phyloP scores from a whole-genome alignment of 2,329 filamentous ascomycete genomes.

The Colletotrichum siamense region DNA sequence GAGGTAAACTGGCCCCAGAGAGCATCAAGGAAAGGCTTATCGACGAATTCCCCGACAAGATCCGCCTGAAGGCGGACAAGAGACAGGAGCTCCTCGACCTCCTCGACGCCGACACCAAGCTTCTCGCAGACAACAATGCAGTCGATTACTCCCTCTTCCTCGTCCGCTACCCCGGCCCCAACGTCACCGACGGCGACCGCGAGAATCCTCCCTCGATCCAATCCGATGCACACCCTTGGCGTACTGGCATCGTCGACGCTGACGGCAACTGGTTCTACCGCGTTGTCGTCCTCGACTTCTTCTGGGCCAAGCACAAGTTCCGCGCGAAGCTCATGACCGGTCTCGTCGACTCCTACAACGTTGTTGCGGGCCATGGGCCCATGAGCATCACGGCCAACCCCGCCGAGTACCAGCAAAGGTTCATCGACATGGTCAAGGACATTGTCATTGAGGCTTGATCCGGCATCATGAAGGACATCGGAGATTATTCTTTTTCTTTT shows the following conservation, averaged over 20 bases:
- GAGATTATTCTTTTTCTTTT: background rate
- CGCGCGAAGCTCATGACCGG: slow-evolving; percentile 71
- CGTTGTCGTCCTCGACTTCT: slow-evolving; percentile 74
- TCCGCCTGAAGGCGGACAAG: slow-evolving; percentile 60
- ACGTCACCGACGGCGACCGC: background rate
- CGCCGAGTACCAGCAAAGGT: slow-evolving; percentile 67
- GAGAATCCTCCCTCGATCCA: slow-evolving; percentile 49
- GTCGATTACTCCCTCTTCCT: slow-evolving; percentile 81
- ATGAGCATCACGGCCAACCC: slow-evolving; percentile 79
- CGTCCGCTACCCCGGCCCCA: slow-evolving; percentile 49
- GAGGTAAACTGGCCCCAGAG: slow-evolving; percentile 66
- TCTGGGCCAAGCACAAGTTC: slow-evolving; percentile 77
- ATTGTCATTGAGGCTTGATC: slow-evolving; percentile 40
- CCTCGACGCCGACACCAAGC: slow-evolving; percentile 66
- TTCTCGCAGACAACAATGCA: slow-evolving; percentile 67
- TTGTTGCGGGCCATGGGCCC: slow-evolving; percentile 66
- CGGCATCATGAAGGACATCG: background rate
- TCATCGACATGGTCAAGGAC: slow-evolving; percentile 53
- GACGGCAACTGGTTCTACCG: slow-evolving; percentile 73
- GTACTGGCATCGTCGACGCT: slow-evolving; percentile 63
- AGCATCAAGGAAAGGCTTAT: slow-evolving; percentile 70
- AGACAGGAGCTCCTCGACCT: slow-evolving; percentile 60
- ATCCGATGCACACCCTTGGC: slow-evolving; percentile 51
- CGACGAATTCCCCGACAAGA: slow-evolving; percentile 71
- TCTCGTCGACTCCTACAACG: slow-evolving; percentile 68